Percentiles rank a stretch among this genome's conserved stretches.
phyloP scores from a whole-genome alignment of 495 filamentous ascomycete species.

The Letharia columbiana region DNA sequence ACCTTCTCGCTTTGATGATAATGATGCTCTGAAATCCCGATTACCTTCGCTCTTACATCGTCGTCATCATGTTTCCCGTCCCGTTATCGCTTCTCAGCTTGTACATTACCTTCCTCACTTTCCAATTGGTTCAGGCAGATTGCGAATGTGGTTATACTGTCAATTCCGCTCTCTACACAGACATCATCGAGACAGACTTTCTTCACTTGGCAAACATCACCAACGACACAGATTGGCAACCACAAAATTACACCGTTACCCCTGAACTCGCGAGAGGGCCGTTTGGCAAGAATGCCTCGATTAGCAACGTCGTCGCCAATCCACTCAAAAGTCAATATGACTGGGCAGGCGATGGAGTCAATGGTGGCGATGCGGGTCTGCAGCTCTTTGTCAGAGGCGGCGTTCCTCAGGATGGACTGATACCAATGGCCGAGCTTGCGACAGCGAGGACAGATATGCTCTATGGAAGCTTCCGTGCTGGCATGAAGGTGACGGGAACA shows the following conservation, averaged over 20 bases:
- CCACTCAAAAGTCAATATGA: conserved; percentile 33
- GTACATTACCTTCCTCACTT: not conserved
- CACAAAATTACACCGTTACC: conserved; percentile 56
- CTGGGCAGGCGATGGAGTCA: conserved; percentile 33
- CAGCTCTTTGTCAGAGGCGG: conserved; percentile 48
- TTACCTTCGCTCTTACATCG: not conserved
- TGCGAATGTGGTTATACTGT: conserved; percentile 67
- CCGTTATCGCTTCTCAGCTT: not conserved
- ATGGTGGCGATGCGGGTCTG: conserved; percentile 48
- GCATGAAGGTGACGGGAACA: conserved; percentile 50
- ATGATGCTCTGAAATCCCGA: conserved; percentile 1
- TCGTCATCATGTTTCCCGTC: conserved; percentile 10
- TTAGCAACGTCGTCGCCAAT: conserved; percentile 48
- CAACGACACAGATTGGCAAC: conserved; percentile 48
- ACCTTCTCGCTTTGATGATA: conserved; percentile 4
- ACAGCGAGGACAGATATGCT: conserved; percentile 48
- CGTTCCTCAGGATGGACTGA: conserved; percentile 37
- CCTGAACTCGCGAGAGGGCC: conserved; percentile 45
- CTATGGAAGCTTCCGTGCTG: conserved; percentile 58
- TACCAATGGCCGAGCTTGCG: conserved; percentile 54
- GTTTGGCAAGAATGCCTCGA: conserved; percentile 53
- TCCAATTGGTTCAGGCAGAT: conserved; percentile 32
- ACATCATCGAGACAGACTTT: conserved; percentile 63
- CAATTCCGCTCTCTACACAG: conserved; percentile 51
- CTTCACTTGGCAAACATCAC: conserved; percentile 43